Conservation (phyloP, 352 stramenopile genomes). For the Paralagenidium karlingii region DNA sequence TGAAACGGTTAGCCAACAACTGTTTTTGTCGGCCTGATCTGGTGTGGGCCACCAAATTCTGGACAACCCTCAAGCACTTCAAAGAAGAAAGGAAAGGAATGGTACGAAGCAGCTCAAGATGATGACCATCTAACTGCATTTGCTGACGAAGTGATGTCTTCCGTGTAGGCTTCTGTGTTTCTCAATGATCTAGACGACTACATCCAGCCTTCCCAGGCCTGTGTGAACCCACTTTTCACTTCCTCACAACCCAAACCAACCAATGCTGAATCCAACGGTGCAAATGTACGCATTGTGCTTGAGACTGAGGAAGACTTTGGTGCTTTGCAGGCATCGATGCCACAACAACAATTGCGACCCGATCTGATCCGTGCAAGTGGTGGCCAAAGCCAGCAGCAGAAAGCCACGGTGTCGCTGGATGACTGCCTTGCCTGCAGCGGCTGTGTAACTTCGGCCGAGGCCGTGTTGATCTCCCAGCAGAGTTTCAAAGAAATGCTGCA, state of each 20-base stretch:
- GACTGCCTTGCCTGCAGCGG: slow-evolving; percentile 96
- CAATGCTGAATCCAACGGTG: slow-evolving; percentile 5
- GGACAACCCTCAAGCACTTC: too few species aligned
- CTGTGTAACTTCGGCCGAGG: slow-evolving; percentile 97
- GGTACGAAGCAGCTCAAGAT: too few species aligned
- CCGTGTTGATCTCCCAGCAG: slow-evolving; percentile 95
- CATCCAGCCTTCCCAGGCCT: slow-evolving; percentile 89
- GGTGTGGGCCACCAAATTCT: too few species aligned
- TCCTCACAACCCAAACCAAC: not conserved
- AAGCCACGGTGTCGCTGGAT: slow-evolving; percentile 89
- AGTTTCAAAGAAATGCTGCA: slow-evolving; percentile 84
- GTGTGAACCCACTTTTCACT: slow-evolving; percentile 90
- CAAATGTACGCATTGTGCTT: slow-evolving; percentile 60
- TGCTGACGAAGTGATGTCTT: not conserved
- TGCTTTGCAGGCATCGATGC: not conserved
- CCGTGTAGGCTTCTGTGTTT: slow-evolving; percentile 78
- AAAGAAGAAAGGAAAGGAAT: too few species aligned
- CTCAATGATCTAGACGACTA: slow-evolving; percentile 91
- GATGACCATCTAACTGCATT: too few species aligned
- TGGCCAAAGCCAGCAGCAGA: slow-evolving; percentile 57
- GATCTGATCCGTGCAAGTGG: slow-evolving; percentile 80
- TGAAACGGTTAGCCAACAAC: too few species aligned
- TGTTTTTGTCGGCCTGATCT: too few species aligned
- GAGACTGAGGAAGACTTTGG: slow-evolving; percentile 62
- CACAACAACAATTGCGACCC: slow-evolving; percentile 25